Evolutionary conservation across 139 green algal species (phyloP).

Genomic region (Eudorina sp.): DNA sequence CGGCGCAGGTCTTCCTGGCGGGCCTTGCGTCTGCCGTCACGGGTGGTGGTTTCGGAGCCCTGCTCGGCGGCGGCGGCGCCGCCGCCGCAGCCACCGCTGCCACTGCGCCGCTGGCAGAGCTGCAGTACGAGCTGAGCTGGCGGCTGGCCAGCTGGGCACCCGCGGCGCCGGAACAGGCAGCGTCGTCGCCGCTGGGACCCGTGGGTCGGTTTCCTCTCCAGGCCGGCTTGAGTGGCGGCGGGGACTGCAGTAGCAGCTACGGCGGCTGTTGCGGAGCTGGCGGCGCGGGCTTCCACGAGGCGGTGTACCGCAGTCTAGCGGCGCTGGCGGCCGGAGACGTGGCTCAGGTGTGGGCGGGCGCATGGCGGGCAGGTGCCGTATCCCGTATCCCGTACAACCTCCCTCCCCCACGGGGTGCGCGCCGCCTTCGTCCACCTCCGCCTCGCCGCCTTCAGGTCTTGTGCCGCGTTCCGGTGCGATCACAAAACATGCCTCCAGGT

Average conservation of each 20-base stretch:
- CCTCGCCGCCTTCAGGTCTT: too few species aligned
- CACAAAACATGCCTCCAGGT: too few species aligned
- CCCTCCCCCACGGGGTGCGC: too few species aligned
- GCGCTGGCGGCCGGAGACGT: conserved; percentile 33
- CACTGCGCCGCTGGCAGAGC: neutral
- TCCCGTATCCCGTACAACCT: too few species aligned
- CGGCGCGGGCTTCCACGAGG: conserved; percentile 16
- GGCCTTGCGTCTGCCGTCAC: neutral
- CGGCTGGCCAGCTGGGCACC: conserved; percentile 38
- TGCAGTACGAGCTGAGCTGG: conserved; percentile 57
- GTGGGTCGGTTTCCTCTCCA: neutral
- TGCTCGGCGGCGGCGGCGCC: neutral
- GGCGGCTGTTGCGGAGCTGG: neutral
- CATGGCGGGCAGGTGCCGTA: too few species aligned
- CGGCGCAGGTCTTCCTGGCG: conserved; percentile 33
- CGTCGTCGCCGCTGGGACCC: neutral
- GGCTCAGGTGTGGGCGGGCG: conserved; percentile 60
- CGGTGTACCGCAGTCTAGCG: conserved; percentile 29
- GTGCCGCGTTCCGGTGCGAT: too few species aligned
- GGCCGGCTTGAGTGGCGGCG: too few species aligned
- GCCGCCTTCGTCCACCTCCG: too few species aligned
- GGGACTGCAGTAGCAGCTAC: neutral
- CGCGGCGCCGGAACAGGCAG: neutral
- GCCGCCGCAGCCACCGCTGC: neutral
- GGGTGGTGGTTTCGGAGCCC: too few species aligned